Conservation (phyloP, 1,284 basidiomycete species). For the Sphaerobolus stellatus region DNA sequence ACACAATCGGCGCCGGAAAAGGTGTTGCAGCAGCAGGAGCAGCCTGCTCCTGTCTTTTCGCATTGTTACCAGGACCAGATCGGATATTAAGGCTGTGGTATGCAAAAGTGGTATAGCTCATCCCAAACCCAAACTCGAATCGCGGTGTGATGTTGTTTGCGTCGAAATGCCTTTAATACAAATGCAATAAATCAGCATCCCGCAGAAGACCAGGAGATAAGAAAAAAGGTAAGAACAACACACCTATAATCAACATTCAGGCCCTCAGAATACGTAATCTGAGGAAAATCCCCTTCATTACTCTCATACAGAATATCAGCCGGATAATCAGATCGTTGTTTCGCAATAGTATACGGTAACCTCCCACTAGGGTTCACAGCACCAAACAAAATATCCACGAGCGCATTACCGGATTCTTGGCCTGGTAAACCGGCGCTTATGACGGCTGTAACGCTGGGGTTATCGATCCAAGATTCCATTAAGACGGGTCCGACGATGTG, state of each 20-base stretch:
- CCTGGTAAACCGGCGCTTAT: slow-evolving; percentile 72
- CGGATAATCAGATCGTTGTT: slow-evolving; percentile 47
- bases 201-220: not conserved
- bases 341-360: slow-evolving; percentile 82
- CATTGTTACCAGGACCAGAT: slow-evolving; percentile 27
- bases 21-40: not conserved
- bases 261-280: slow-evolving; percentile 49
- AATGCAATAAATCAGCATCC: not conserved
- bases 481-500: slow-evolving; percentile 76
- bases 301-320: slow-evolving; percentile 19
- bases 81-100: slow-evolving; percentile 55
- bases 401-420: slow-evolving; percentile 73
- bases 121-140: slow-evolving; percentile 63
- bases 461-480: slow-evolving; percentile 75
- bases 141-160: slow-evolving; percentile 51
- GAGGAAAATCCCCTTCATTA: slow-evolving; percentile 28
- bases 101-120: slow-evolving; percentile 81
- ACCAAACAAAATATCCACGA: slow-evolving; percentile 73
- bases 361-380: slow-evolving; percentile 72
- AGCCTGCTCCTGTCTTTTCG: slow-evolving; percentile 14
- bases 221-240: slow-evolving; percentile 39
- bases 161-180: slow-evolving; percentile 25
- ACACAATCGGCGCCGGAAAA: slow-evolving; percentile 21
- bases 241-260: slow-evolving; percentile 74
- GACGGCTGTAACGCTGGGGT: slow-evolving; percentile 70